Evolutionary conservation across 345 rosid genomes (phyloP).

Genomic region (Limnanthes douglasii): DNA sequence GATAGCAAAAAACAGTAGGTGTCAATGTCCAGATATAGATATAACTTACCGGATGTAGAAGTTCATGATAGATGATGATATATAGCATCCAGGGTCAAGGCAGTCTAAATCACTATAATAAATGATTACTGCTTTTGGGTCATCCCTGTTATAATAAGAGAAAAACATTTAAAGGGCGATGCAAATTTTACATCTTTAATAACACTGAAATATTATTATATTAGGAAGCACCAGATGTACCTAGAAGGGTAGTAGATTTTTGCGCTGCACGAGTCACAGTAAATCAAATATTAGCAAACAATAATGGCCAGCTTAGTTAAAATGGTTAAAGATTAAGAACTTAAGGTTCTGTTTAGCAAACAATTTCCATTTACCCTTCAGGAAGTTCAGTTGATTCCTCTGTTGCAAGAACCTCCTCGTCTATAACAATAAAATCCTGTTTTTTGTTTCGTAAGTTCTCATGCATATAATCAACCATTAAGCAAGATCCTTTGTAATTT

Average conservation of each 20-base stretch:
- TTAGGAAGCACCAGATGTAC: too few species aligned
- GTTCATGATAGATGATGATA: conserved; percentile 74
- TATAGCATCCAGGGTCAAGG: conserved; percentile 46
- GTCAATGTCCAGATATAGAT: not conserved
- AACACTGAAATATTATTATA: too few species aligned
- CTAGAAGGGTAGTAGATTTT: conserved; percentile 63
- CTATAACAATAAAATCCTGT: conserved; percentile 42
- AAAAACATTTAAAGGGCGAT: too few species aligned
- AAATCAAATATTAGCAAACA: conserved; percentile 8
- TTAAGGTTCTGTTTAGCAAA: conserved; percentile 2
- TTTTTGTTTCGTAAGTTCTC: too few species aligned
- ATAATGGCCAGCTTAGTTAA: conserved; percentile 1
- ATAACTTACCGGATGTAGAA: conserved; percentile 58
- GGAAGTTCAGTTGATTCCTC: conserved; percentile 23
- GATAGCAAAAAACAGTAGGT: not conserved
- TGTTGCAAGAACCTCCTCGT: conserved; percentile 43
- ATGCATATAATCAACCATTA: too few species aligned
- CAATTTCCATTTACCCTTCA: conserved; percentile 26
- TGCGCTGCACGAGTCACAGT: conserved; percentile 27
- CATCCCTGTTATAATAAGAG: conserved; percentile 57
- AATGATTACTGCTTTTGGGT: conserved; percentile 48
- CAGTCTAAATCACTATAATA: conserved; percentile 41
- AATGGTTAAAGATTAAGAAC: not conserved
- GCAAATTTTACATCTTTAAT: too few species aligned
- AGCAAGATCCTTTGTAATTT: too few species aligned